These are phyloP conservation scores for Penicillium brasilianum DNA, from an alignment of 2,329 filamentous ascomycete species.

Conservation along the genomic window DNA sequence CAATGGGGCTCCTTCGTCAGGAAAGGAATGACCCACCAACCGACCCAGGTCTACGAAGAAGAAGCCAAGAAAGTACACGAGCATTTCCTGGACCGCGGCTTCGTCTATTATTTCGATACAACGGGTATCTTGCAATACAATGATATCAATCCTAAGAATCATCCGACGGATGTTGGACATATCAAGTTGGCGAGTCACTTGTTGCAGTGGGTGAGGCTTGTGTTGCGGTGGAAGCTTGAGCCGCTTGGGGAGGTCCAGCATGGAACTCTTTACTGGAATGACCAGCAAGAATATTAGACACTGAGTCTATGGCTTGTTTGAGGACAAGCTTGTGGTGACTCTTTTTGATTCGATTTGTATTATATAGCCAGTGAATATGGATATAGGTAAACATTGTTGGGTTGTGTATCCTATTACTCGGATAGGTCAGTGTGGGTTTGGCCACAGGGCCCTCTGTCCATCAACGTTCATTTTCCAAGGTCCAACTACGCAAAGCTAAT, in stretches of 20 bases:
- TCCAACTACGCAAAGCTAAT: neutral
- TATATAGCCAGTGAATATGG: neutral
- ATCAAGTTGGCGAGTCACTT: conserved; percentile 66
- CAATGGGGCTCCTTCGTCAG: conserved; percentile 62
- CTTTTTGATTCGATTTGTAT: neutral
- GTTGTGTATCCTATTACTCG: neutral
- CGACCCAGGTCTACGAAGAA: conserved; percentile 54
- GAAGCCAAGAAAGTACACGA: conserved; percentile 59
- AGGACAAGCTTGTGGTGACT: neutral
- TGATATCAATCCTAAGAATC: conserved; percentile 63
- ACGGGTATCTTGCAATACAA: conserved; percentile 66
- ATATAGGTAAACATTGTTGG: neutral
- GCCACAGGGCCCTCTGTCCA: neutral
- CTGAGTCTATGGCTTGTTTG: no score
- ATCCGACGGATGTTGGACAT: conserved; percentile 66
- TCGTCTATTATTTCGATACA: conserved; percentile 67
- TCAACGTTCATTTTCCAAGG: no score
- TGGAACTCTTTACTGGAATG: conserved; percentile 61
- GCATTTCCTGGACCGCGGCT: conserved; percentile 57
- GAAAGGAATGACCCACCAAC: conserved; percentile 57
- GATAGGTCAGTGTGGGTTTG: neutral
- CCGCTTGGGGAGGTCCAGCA: conserved; percentile 60
- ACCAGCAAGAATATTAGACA: conserved; percentile 51
- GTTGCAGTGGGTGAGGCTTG: conserved; percentile 61
- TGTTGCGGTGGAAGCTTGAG: conserved; percentile 62